Base-by-base conservation (phyloP, 202 grass and related monocot genomes). In the Hordeum pubiflorum region DNA sequence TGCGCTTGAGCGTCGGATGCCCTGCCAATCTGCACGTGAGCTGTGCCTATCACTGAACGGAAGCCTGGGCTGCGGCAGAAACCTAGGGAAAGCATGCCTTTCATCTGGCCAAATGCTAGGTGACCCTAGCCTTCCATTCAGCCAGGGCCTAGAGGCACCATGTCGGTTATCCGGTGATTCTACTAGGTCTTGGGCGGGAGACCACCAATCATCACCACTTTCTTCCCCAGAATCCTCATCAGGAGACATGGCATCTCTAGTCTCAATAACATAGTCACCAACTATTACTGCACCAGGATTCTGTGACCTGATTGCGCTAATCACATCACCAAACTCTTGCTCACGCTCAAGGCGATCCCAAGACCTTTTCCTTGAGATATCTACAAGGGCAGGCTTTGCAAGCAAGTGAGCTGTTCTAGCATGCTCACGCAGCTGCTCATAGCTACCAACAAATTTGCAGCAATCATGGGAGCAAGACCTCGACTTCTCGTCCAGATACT, bases 211-310 rank as follows among this genome's bases (percentile, higher is more conserved):
- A 77, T 63, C 86, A n/a, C 48, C 79, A 34, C 71, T 85, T 61
- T 89, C 89, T 77, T 80, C 86, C 8, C 55, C 83, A 31, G 75
- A 72, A 71, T 91, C 86, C 37, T 81, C 63, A 54, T 69, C 70
- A 71, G 71, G 85, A 15, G 77, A 77, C 50, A 82, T 77, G 3
- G 18, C 86, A 81, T 90, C 84, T 85, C 90, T 86, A 17, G 72
- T 80, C 55, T 97, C 96, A 8, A 98, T 90, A 58, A 95, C 90
- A 80, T 95, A 98, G 36, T 98, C 96, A 60, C 96, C 92, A 58
- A 98, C 79, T 80, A 98, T 89, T 76, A 95, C 84, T 62, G 92
- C 96, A 23, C 90, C 92, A 36, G 92, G 92, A 82, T 93, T 89
- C 69, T 90, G 86, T 6, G 96, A 98, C 20, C 90, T 95, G 50